Conservation (phyloP, 2,329 filamentous ascomycete species). For the Diaporthe australafricana region DNA sequence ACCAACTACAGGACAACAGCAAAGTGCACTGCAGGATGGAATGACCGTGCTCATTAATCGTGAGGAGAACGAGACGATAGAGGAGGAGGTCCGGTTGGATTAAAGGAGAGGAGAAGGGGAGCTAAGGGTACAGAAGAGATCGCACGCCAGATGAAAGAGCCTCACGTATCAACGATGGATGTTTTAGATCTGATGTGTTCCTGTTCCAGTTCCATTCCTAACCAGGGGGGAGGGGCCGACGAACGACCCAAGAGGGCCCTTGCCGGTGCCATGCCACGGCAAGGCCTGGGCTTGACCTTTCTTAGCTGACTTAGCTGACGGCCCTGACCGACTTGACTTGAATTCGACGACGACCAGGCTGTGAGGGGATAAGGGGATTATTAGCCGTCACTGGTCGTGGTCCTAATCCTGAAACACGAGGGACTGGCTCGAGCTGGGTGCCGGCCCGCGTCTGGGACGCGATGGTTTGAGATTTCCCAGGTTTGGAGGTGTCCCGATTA, state of each 20-base stretch:
- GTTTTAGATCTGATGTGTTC: constrained; percentile 28
- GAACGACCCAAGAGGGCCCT: neutral
- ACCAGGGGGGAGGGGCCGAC: neutral
- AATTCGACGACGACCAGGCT: neutral
- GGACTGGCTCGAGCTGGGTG: constrained; percentile 22
- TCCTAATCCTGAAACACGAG: constrained; percentile 25
- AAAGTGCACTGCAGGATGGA: constrained; percentile 12
- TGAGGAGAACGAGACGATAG: neutral
- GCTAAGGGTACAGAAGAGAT: constrained; percentile 1
- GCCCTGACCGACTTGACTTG: neutral
- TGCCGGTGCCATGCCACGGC: neutral
- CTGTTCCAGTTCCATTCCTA: constrained; percentile 24
- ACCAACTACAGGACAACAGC: constrained; percentile 4
- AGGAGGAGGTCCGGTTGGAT: neutral
- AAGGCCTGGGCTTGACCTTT: neutral
- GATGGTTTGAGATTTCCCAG: constrained; percentile 22
- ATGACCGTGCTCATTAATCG: neutral
- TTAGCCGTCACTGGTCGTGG: constrained; percentile 7
- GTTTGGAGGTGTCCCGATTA: neutral
- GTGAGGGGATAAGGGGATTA: neutral
- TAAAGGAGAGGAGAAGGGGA: neutral
- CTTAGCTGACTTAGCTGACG: neutral
- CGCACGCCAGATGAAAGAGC: constrained; percentile 13
- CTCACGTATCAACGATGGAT: constrained; percentile 10
- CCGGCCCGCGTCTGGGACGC: constrained; percentile 18